Base-by-base conservation (phyloP, 1,139 yeast genomes). In the Yamadazyma pseudoaaseri region DNA sequence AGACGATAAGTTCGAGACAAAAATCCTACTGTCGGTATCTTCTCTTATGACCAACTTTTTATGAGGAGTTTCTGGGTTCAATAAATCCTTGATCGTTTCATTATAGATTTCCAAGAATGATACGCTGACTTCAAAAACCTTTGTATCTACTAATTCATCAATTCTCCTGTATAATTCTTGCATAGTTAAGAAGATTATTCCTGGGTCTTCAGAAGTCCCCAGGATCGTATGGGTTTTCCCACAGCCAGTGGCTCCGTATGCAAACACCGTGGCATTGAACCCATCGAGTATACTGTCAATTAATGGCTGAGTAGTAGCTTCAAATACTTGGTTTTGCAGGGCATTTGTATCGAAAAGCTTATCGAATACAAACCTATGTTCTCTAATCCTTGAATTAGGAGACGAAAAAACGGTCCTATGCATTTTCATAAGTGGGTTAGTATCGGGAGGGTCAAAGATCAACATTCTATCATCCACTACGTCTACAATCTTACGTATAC, bases 221-320 rank as follows among this genome's bases (percentile, higher is more conserved):
- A 82, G 76, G 26, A 90, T 86, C 0, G 97, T 90, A 54, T 84
- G 89, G 0, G 97, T 89, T 54, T 90, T 90, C n/a, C 98, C 98
- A 57, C 97, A 92, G 0, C 98, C 98, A 0, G 98, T 89, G 17
- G 96, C 96, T 5, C 51, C 51, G 36, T 47, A 47, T 1, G 51
- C 51, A 43, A 92, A 92, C 0, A 90, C 89, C 0, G 97, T 89
- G 5, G 95, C 83, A 56, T 90, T 87, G 56, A 68, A 86, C 0
- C 97, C 97, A 44, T 85, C 95, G 29, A 90, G 56, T 0, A 87
- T 80, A 27, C 83, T 75, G 42, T 81, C 89, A 6, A 90, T 62
- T 29, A 87, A 62, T 0, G 95, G 92, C 33, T 72, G 65, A 0
- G 95, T 79, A 0, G 96, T 86, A 28, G 62, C 60, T 20, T 65